Conservation (phyloP, 345 rosid genomes). For the Citrus inodora region DNA sequence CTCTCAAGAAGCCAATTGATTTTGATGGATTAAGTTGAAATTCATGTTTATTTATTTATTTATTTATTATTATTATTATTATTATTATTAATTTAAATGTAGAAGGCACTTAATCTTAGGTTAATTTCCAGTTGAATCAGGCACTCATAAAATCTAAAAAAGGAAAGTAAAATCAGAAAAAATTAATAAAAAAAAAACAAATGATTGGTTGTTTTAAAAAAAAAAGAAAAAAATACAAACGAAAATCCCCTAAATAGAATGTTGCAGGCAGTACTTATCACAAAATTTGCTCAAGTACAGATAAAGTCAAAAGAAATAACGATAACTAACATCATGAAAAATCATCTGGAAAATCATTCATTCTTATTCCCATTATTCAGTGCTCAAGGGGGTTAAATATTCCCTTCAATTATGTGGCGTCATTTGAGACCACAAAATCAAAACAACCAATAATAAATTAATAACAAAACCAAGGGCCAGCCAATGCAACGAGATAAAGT, state of each 20-base stretch:
- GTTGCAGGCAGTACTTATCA: too few relatives aligned
- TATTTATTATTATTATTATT: too few relatives aligned
- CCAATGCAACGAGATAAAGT: neutral
- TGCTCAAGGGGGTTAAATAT: neutral
- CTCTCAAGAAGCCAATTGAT: neutral
- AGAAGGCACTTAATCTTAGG: neutral
- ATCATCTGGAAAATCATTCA: too few relatives aligned
- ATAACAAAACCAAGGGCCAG: neutral
- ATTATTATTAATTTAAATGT: neutral
- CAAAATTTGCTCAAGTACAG: too few relatives aligned
- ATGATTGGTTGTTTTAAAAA: too few relatives aligned
- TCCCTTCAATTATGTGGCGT: neutral
- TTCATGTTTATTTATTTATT: too few relatives aligned
- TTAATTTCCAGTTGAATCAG: neutral
- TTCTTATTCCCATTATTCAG: too few relatives aligned
- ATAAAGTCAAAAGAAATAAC: too few relatives aligned
- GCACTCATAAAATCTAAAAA: neutral
- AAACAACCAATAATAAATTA: neutral
- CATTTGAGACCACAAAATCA: neutral
- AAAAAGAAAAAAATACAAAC: too few relatives aligned
- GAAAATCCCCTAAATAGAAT: too few relatives aligned
- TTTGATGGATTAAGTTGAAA: neutral
- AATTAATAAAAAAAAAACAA: too few relatives aligned
- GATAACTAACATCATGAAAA: too few relatives aligned
- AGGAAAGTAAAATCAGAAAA: neutral